Evolutionary conservation across 2,329 filamentous ascomycete species (phyloP).

Genomic region (Fusarium austroafricanum): DNA sequence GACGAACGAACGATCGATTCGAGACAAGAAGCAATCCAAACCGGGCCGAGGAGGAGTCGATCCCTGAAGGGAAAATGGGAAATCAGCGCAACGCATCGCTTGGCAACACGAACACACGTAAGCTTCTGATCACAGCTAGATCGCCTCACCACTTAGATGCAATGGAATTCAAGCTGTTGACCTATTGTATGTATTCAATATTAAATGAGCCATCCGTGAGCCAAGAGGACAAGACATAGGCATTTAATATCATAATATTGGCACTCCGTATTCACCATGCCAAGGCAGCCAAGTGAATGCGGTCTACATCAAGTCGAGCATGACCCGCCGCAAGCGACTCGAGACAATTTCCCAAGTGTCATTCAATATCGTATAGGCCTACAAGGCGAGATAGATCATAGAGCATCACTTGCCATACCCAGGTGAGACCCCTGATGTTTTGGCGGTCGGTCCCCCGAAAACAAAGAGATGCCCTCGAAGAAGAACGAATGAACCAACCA

Average conservation of each 20-base stretch:
- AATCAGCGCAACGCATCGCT: no score
- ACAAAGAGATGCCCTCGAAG: conserved; percentile 20
- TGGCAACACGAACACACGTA: conserved; percentile 28
- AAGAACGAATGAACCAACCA: conserved; percentile 22
- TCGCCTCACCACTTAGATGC: background rate
- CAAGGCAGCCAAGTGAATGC: conserved; percentile 28
- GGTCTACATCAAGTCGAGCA: background rate
- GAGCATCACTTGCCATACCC: conserved; percentile 11
- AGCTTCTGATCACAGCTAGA: conserved; percentile 14
- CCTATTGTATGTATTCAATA: no score
- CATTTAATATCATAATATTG: conserved; percentile 15
- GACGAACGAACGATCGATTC: conserved; percentile 1
- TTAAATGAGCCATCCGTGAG: no score
- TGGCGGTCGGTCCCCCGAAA: conserved; percentile 1
- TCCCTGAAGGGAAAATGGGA: conserved; percentile 25
- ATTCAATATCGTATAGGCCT: conserved; percentile 31
- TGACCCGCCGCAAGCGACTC: conserved; percentile 30
- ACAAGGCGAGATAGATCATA: conserved; percentile 28
- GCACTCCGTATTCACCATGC: conserved; percentile 12
- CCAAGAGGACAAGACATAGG: conserved; percentile 24
- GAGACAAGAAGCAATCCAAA: conserved; percentile 26
- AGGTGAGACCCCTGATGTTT: conserved; percentile 36
- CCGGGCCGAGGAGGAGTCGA: conserved; percentile 18
- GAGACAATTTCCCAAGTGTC: conserved; percentile 37
- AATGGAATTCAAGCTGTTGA: no score